phyloP scores from a whole-genome alignment of 176 grass and related monocot species.

The Poa annua region DNA sequence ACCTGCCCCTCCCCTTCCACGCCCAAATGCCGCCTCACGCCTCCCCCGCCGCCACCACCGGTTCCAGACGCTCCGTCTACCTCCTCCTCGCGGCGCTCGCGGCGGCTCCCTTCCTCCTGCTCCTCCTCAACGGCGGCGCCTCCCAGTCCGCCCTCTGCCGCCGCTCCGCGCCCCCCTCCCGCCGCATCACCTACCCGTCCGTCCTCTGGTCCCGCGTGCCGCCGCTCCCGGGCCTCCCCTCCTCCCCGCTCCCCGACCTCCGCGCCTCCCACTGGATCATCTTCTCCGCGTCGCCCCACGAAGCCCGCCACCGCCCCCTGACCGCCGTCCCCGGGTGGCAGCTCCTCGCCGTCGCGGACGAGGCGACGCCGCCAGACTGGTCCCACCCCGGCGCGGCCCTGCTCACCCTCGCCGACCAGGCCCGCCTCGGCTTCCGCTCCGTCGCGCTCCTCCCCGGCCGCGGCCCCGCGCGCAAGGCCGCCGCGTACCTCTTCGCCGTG shows the following conservation, averaged over 20 bases:
- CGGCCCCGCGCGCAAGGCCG: conserved; percentile 68
- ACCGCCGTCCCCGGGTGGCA: conserved; percentile 66
- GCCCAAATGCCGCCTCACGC: conserved; percentile 33
- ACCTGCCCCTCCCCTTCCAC: neutral
- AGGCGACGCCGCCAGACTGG: conserved; percentile 67
- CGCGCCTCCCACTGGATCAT: conserved; percentile 77
- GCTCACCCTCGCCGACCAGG: conserved; percentile 77
- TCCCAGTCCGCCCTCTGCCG: conserved; percentile 40
- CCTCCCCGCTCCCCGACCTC: conserved; percentile 56
- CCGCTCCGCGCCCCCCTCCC: neutral
- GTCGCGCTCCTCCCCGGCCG: conserved; percentile 66
- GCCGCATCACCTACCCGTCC: conserved; percentile 60
- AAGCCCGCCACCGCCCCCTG: conserved; percentile 53
- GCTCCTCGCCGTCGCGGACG: conserved; percentile 78
- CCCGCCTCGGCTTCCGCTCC: conserved; percentile 71
- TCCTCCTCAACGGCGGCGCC: conserved; percentile 32
- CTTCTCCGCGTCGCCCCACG: conserved; percentile 59
- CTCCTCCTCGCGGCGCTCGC: conserved; percentile 46
- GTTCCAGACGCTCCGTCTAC: conserved; percentile 31
- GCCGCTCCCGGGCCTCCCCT: conserved; percentile 44
- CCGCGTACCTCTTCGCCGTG: conserved; percentile 85
- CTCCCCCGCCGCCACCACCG: neutral
- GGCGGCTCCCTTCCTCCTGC: conserved; percentile 33
- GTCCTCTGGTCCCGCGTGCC: conserved; percentile 69
- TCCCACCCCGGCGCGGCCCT: conserved; percentile 72